Evolutionary conservation across 2,329 filamentous ascomycete genomes (phyloP).

Genomic region (Ceratocystis harringtonii): DNA sequence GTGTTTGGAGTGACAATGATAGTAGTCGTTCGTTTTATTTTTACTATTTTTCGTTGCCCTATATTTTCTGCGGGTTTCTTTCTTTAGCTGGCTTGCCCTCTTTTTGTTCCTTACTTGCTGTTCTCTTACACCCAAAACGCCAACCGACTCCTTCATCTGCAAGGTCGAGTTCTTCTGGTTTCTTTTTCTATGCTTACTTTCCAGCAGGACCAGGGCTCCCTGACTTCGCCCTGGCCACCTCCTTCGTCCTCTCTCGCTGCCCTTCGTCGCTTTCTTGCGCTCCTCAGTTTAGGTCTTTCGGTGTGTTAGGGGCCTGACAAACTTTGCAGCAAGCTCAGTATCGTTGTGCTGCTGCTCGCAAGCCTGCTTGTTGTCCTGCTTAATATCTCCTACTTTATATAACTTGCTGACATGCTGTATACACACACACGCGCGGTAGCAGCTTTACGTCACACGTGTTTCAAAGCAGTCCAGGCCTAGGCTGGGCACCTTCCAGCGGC

Average conservation of each 20-base stretch:
- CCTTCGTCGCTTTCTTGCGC: background rate
- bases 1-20: background rate
- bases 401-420: background rate
- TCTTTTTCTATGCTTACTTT: background rate
- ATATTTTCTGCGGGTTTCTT: background rate
- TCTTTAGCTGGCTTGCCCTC: background rate
- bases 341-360: too few species aligned
- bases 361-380: too few species aligned
- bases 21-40: background rate
- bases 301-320: too few species aligned
- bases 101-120: background rate
- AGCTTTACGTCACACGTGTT: background rate
- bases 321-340: too few species aligned
- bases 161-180: background rate
- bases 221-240: background rate
- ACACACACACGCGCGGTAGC: background rate
- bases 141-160: constrained; percentile 4
- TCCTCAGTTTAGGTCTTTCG: too few species aligned
- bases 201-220: background rate
- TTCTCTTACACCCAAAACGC: background rate
- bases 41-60: background rate
- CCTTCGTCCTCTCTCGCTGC: background rate
- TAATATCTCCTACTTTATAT: too few species aligned
- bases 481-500: background rate
- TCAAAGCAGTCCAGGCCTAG: background rate